phyloP scores from a whole-genome alignment of 805 yeast genomes.

The Wilhelminamyces savonicus region DNA sequence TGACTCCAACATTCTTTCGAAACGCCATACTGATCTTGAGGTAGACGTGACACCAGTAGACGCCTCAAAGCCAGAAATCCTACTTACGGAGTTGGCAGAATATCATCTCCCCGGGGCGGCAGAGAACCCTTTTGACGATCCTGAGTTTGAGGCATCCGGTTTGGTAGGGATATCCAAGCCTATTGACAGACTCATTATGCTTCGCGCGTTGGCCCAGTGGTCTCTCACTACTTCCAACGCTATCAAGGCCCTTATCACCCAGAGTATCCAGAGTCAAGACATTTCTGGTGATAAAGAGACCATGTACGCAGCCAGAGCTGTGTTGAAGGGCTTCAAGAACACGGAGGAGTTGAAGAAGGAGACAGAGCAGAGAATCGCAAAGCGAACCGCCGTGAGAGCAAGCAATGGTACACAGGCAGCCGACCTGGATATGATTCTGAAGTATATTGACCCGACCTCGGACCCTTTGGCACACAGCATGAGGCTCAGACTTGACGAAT shows the following conservation, averaged over 20 bases:
- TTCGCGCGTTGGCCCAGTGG: conserved; percentile 34
- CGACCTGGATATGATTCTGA: too few species aligned
- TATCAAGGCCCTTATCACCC: conserved; percentile 19
- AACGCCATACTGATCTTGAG: conserved; percentile 2
- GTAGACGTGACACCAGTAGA: conserved; percentile 14
- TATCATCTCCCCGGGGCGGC: conserved; percentile 2
- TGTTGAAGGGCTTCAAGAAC: conserved; percentile 29
- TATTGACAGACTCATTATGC: conserved; percentile 26
- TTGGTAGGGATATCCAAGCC: conserved; percentile 26
- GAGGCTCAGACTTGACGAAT: conserved; percentile 27
- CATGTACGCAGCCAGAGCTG: conserved; percentile 26
- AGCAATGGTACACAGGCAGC: conserved; percentile 1
- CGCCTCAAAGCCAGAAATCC: conserved; percentile 14
- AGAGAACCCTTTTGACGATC: conserved; percentile 13
- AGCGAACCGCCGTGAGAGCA: conserved; percentile 3
- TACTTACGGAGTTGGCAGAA: conserved; percentile 2
- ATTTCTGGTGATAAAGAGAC: conserved; percentile 34
- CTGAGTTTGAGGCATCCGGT: conserved; percentile 26
- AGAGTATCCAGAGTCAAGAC: conserved; percentile 23
- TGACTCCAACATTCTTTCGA: conserved; percentile 5
- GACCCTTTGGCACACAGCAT: conserved; percentile 29
- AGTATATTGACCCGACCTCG: conserved; percentile 34
- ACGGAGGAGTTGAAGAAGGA: conserved; percentile 25
- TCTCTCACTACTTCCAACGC: conserved; percentile 24
- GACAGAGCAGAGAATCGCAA: conserved; percentile 22